A percentile compares a stretch with the other conserved stretches of the same genome.
Conservation (phyloP, 139 green algal species). For the Yamagishiella unicocca region DNA sequence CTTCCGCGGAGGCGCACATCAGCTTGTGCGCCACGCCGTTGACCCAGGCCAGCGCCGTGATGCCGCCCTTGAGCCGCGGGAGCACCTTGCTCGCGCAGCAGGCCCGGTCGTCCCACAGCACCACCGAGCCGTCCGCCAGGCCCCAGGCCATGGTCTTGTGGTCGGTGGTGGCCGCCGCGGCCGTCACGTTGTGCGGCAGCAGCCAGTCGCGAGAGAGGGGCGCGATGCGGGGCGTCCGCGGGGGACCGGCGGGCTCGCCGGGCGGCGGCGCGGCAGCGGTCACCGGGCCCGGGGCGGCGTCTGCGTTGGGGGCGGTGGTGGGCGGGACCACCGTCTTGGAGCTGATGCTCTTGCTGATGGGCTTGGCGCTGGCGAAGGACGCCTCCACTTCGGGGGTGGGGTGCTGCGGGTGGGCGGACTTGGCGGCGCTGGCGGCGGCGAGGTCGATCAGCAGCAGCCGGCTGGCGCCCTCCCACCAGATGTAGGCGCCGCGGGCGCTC, state of each 20-base stretch:
- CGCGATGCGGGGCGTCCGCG: background rate
- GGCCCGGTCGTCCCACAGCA: conserved; percentile 63
- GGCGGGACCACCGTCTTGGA: background rate
- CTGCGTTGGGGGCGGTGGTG: background rate
- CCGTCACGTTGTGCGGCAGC: conserved; percentile 55
- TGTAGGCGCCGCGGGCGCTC: conserved; percentile 56
- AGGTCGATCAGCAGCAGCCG: conserved; percentile 54
- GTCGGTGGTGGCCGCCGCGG: conserved; percentile 24
- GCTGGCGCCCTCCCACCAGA: conserved; percentile 62
- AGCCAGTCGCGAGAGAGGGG: conserved; percentile 45
- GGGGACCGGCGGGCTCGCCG: background rate
- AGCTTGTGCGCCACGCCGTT: conserved; percentile 53
- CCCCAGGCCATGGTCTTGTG: conserved; percentile 60
- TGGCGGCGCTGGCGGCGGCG: background rate
- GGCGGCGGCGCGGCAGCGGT: background rate
- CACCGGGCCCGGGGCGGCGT: background rate
- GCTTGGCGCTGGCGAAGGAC: background rate
- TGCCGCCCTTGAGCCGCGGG: conserved; percentile 42
- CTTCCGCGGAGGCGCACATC: conserved; percentile 43
- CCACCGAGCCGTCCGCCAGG: conserved; percentile 49
- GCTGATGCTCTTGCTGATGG: background rate
- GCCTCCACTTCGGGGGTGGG: background rate
- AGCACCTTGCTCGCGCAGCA: conserved; percentile 48
- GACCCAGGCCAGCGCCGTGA: conserved; percentile 56
- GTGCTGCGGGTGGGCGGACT: background rate